These are phyloP conservation scores for Fermentozyma sake DNA, from an alignment of 1,139 yeast species.

Conservation along the genomic window DNA sequence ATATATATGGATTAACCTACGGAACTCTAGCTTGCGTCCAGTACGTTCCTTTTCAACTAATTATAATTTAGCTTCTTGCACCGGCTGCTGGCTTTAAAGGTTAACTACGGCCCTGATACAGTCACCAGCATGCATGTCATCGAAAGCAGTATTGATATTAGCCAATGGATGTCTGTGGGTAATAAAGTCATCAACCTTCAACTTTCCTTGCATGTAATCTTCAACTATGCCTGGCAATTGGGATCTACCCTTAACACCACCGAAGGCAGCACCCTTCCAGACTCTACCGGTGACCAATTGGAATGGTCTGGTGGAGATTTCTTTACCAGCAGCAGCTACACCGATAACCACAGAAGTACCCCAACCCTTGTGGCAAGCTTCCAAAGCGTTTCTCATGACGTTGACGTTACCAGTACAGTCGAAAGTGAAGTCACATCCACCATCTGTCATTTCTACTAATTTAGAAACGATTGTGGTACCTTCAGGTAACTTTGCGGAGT, in stretches of 20 bases:
- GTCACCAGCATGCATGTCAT: slow-evolving; percentile 90
- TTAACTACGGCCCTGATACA: slow-evolving; percentile 89
- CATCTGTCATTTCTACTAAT: slow-evolving; percentile 86
- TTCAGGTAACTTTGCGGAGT: slow-evolving; percentile 70
- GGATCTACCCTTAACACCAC: slow-evolving; percentile 96
- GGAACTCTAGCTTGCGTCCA: slow-evolving; percentile 3
- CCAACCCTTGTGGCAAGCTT: slow-evolving; percentile 99
- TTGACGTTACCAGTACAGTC: slow-evolving; percentile 96
- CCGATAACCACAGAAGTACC: slow-evolving; percentile 93
- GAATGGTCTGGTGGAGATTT: slow-evolving; percentile 95
- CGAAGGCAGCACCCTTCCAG: slow-evolving; percentile 98
- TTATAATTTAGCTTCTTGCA: slow-evolving; percentile 1
- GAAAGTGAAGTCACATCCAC: slow-evolving; percentile 92
- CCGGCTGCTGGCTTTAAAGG: slow-evolving; percentile 21
- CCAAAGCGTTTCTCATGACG: slow-evolving; percentile 94
- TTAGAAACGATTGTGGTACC: slow-evolving; percentile 79
- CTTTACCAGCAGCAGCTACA: slow-evolving; percentile 98
- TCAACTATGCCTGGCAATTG: slow-evolving; percentile 90
- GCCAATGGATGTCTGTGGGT: slow-evolving; percentile 81
- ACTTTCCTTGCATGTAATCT: slow-evolving; percentile 74
- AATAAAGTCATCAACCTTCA: slow-evolving; percentile 92
- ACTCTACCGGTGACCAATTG: slow-evolving; percentile 98
- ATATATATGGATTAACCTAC: not conserved
- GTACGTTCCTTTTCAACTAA: too few relatives aligned
- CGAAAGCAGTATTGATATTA: slow-evolving; percentile 83